These are phyloP conservation scores for Blumeria hordei DNA, from an alignment of 2,329 filamentous ascomycete genomes.

Conservation along the genomic window DNA sequence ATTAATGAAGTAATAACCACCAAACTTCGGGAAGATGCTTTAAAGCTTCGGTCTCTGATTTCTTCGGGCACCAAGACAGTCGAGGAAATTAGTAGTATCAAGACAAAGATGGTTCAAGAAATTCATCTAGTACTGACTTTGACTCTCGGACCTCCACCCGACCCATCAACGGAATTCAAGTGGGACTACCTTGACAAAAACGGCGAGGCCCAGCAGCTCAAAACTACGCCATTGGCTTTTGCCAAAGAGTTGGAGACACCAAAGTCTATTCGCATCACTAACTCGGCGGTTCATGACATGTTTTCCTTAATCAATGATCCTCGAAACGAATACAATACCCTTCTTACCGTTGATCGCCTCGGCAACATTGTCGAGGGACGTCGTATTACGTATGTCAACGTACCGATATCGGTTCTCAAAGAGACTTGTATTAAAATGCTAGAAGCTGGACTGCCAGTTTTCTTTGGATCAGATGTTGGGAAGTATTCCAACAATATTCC, in stretches of 20 bases:
- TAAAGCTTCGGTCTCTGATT: slow-evolving; percentile 40
- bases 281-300: slow-evolving; percentile 38
- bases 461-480: slow-evolving; percentile 75
- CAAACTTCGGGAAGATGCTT: slow-evolving; percentile 65
- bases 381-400: slow-evolving; percentile 61
- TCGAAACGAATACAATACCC: slow-evolving; percentile 45
- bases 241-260: slow-evolving; percentile 39
- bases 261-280: slow-evolving; percentile 30
- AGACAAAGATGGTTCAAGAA: slow-evolving; percentile 55
- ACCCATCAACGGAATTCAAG: slow-evolving; percentile 40
- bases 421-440: slow-evolving; percentile 53
- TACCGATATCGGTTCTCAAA: slow-evolving; percentile 50
- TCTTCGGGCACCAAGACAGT: slow-evolving; percentile 7
- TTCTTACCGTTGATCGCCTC: slow-evolving; percentile 53
- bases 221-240: slow-evolving; percentile 44
- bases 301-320: slow-evolving; percentile 75
- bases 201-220: slow-evolving; percentile 36
- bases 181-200: slow-evolving; percentile 60
- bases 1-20: slow-evolving; percentile 58
- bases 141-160: slow-evolving; percentile 57
- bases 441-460: slow-evolving; percentile 52
- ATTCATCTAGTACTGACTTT: slow-evolving; percentile 64
- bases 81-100: slow-evolving; percentile 23
- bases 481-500: slow-evolving; percentile 44
- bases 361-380: slow-evolving; percentile 63